Conservation (phyloP, 768 basidiomycete genomes). For the Termitomyces sp. region DNA sequence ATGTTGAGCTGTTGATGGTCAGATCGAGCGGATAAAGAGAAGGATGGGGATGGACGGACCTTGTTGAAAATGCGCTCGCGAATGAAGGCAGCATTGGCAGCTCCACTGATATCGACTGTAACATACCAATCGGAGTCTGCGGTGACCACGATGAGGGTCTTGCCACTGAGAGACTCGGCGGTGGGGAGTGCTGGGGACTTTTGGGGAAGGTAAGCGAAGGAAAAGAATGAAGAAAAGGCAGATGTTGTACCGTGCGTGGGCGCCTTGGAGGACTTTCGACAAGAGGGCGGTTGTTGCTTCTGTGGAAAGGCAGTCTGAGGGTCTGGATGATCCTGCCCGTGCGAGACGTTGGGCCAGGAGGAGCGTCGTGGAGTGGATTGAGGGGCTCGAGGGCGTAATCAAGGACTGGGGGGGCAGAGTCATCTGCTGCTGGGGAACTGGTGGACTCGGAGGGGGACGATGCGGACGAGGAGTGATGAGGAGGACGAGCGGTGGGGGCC, state of each 20-base stretch:
- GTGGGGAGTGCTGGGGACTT: constrained; percentile 39
- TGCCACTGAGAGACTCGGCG: constrained; percentile 33
- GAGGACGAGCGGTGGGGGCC: constrained; percentile 26
- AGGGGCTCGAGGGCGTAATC: constrained; percentile 33
- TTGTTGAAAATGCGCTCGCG: constrained; percentile 80
- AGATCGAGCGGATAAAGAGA: constrained; percentile 6
- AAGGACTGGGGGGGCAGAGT: constrained; percentile 57
- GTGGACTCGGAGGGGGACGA: constrained; percentile 65
- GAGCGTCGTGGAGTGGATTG: constrained; percentile 15
- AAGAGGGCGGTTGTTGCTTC: constrained; percentile 19
- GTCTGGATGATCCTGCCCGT: constrained; percentile 29
- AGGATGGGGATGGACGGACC: constrained; percentile 37
- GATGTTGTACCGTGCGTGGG: constrained; percentile 32
- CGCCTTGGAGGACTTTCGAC: constrained; percentile 20
- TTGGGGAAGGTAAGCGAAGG: constrained; percentile 6
- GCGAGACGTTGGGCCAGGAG: constrained; percentile 21
- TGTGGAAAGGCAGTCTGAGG: constrained; percentile 29
- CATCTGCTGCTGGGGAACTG: constrained; percentile 56
- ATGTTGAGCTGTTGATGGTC: constrained; percentile 59
- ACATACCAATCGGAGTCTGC: constrained; percentile 73
- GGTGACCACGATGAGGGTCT: constrained; percentile 64
- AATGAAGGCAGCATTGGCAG: constrained; percentile 62
- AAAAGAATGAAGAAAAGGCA: constrained; percentile 19
- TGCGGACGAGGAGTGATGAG: constrained; percentile 39
- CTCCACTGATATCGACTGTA: constrained; percentile 67